These are phyloP conservation scores for Coniophora puteana DNA, from an alignment of 1,284 basidiomycete species.

Conservation along the genomic window DNA sequence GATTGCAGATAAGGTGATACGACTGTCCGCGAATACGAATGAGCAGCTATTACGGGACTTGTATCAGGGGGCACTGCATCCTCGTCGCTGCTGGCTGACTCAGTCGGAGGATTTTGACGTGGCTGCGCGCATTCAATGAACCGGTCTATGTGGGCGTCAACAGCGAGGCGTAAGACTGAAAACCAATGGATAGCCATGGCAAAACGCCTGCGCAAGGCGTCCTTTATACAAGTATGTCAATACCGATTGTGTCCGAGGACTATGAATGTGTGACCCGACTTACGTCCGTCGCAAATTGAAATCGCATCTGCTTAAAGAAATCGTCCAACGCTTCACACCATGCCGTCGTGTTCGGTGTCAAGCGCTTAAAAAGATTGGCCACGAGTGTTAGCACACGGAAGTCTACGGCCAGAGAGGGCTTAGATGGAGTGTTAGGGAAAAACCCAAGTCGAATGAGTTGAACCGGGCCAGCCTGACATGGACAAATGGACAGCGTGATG, in stretches of 20 bases:
- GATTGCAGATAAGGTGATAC: slow-evolving; percentile 6
- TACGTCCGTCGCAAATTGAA: slow-evolving; percentile 7
- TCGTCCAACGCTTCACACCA: slow-evolving; percentile 10
- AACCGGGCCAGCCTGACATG: slow-evolving; percentile 7
- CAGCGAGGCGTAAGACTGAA: slow-evolving; percentile 4
- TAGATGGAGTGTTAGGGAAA: slow-evolving; percentile 13
- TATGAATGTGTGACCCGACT: too few relatives aligned
- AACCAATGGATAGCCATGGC: slow-evolving; percentile 9
- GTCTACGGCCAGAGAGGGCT: slow-evolving; percentile 11
- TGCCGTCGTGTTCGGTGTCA: slow-evolving; percentile 11
- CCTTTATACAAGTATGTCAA: slow-evolving; percentile 2
- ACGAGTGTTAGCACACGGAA: slow-evolving; percentile 10
- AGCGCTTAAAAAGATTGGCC: slow-evolving; percentile 6
- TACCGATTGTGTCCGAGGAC: too few relatives aligned
- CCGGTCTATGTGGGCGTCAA: slow-evolving; percentile 3
- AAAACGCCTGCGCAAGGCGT: slow-evolving; percentile 4
- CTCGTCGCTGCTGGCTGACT: too few relatives aligned
- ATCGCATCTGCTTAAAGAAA: slow-evolving; percentile 8
- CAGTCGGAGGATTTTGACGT: not conserved
- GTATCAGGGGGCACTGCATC: too few relatives aligned
- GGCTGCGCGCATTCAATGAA: not conserved
- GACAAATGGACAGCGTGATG: slow-evolving; percentile 1
- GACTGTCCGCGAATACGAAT: too few relatives aligned
- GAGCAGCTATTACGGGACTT: too few relatives aligned
- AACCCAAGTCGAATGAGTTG: slow-evolving; percentile 11